Evolutionary conservation across 2,329 filamentous ascomycete species (phyloP), one percentile per base, ranked within the genome.

Genomic region (Fusarium sororula): DNA sequence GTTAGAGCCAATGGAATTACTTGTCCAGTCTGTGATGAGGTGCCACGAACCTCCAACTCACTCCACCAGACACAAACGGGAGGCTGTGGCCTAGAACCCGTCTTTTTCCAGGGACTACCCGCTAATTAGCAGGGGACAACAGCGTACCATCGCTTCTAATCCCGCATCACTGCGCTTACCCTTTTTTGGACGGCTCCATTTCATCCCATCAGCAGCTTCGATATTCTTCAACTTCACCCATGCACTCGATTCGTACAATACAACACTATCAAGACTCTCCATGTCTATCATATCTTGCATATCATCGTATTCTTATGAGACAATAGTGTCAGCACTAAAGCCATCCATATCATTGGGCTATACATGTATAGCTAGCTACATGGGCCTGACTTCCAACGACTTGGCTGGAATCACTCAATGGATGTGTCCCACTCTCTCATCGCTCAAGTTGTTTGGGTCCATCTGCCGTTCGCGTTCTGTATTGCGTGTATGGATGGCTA

Each of bases 201-300:
- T 56, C 56, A 55, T 55, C 53, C 57, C 47, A 35, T 68, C 41
- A 68, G 38, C 54, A 48, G 47, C 55, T 62, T 48, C 38, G 45
- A 68, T 65, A 39, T 65, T 74, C 71, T 66, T 65, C 69, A 73
- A 69, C 73, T 58, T 70, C 53, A 56, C 70, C 63, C 71, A 57
- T 70, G 57, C 59, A 32, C 37, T 45, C 30, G 8, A 54, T 39
- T 37, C 13, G 22, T 22, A 50, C 28, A 32, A 37, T 37, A 39
- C 37, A 44, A 61, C 66, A 42, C 57, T 55, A 51, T 30, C 48
- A 30, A 30, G 39, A 38, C 24, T 24, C 30, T 39, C 10, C 26
- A 18, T n/a, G 9, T 24, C 18, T 61, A 41, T 20, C 38, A 44
- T n/a, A 12, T 28, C 13, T 38, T 28, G 13, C 39, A 67, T n/a